These are phyloP conservation scores for Withania somnifera DNA, from an alignment of 305 asterid species.

Conservation along the genomic window DNA sequence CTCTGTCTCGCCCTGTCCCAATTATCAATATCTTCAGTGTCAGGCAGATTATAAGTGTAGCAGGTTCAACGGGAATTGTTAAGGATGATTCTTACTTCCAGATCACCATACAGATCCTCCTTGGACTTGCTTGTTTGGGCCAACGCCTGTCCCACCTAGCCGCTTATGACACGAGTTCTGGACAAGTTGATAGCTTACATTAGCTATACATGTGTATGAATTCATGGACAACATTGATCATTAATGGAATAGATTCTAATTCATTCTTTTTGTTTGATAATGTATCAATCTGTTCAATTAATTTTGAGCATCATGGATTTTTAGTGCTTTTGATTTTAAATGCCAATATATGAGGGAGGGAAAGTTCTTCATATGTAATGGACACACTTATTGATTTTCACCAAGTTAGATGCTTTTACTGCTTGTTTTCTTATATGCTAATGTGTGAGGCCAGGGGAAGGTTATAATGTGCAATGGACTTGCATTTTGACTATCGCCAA, in stretches of 20 bases:
- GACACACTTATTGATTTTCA: neutral
- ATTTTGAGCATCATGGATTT: neutral
- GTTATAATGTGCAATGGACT: neutral
- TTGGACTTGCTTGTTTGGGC: neutral
- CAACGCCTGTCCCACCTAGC: neutral
- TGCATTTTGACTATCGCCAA: neutral
- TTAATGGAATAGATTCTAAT: conserved; percentile 1
- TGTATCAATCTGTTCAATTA: neutral
- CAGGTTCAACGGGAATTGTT: neutral
- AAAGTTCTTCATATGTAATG: neutral
- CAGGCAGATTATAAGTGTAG: neutral
- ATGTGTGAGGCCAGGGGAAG: neutral
- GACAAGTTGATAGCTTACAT: neutral
- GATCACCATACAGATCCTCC: neutral
- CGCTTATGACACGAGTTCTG: neutral
- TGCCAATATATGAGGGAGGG: neutral
- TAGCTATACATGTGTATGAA: neutral
- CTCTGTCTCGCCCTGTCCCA: neutral
- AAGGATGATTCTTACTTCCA: neutral
- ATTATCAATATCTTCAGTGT: neutral
- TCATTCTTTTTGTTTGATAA: conserved; percentile 2
- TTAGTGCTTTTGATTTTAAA: too few species aligned
- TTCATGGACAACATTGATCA: neutral
- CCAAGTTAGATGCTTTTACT: neutral
- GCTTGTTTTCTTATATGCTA: neutral